Percentiles rank a stretch among this genome's conserved stretches.
phyloP scores from a whole-genome alignment of 306 rosid species.

The Begonia fuchsioides region DNA sequence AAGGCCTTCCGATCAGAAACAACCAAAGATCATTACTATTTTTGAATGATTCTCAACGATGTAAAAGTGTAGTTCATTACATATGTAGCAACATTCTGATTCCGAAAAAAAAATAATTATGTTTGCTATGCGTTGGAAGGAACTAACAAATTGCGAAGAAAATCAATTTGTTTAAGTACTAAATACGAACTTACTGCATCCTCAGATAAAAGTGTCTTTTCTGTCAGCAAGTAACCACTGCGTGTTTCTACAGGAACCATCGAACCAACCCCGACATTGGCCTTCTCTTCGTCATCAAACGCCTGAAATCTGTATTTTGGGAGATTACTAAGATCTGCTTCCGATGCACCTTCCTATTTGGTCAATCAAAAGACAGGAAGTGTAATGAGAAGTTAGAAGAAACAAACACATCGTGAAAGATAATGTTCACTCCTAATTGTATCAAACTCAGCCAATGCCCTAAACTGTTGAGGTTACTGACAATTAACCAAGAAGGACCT shows the following conservation, averaged over 20 bases:
- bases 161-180: background rate
- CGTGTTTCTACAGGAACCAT: conserved; percentile 68
- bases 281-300: conserved; percentile 31
- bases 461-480: too few species aligned
- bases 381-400: conserved; percentile 9
- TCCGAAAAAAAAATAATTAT: too few species aligned
- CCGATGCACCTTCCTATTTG: conserved; percentile 84
- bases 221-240: conserved; percentile 51
- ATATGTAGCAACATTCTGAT: too few species aligned
- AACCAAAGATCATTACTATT: too few species aligned
- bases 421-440: too few species aligned
- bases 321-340: conserved; percentile 73
- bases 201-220: conserved; percentile 52
- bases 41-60: too few species aligned
- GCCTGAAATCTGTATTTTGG: conserved; percentile 53
- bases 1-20: too few species aligned
- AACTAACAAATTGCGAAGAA: too few species aligned
- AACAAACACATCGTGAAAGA: background rate
- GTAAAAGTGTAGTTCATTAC: too few species aligned
- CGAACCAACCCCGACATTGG: conserved; percentile 60
- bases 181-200: conserved; percentile 56
- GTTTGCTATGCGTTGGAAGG: too few species aligned
- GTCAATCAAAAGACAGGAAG: conserved; percentile 11
- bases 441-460: too few species aligned
- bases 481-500: too few species aligned